These are phyloP conservation scores for Aspergillus panamensis DNA, from an alignment of 495 filamentous ascomycete species.

Conservation along the genomic window DNA sequence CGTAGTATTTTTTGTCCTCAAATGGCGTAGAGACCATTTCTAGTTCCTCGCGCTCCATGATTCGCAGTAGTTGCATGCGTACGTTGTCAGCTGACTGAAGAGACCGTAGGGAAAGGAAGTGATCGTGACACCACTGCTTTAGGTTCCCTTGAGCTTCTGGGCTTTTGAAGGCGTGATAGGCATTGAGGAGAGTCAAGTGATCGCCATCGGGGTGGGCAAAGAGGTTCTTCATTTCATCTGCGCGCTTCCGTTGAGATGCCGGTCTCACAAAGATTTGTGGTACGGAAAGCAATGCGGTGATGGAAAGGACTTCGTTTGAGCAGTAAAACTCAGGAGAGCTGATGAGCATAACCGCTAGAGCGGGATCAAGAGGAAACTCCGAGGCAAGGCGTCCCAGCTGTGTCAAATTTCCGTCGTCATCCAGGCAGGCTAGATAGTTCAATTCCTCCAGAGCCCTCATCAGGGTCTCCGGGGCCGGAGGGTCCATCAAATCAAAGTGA, in stretches of 20 bases:
- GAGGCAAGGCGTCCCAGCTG: conserved; percentile 81
- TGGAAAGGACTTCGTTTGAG: conserved; percentile 95
- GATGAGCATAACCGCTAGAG: conserved; percentile 96
- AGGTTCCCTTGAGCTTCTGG: conserved; percentile 66
- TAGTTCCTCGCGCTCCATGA: conserved; percentile 89
- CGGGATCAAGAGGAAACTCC: conserved; percentile 93
- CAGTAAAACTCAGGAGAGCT: conserved; percentile 97
- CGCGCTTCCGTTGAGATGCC: conserved; percentile 75
- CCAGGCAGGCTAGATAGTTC: conserved; percentile 93
- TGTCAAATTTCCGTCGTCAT: conserved; percentile 93
- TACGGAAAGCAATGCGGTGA: conserved; percentile 90
- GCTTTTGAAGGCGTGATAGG: conserved; percentile 94
- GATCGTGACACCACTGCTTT: conserved; percentile 94
- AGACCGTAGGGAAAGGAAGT: conserved; percentile 88
- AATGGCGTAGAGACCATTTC: conserved; percentile 85
- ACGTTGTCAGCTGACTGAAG: conserved; percentile 93
- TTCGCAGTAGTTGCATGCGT: conserved; percentile 81
- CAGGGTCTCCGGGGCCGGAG: conserved; percentile 94
- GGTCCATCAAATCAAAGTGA: conserved; percentile 98
- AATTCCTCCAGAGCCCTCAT: conserved; percentile 98
- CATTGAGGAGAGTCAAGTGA: conserved; percentile 93
- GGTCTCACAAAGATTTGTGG: conserved; percentile 93
- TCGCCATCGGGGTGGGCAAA: conserved; percentile 94
- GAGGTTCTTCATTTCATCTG: conserved; percentile 93
- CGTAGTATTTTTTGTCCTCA: conserved; percentile 95